Conservation (phyloP, 106 monocot species). For the Triglochin maritima region DNA sequence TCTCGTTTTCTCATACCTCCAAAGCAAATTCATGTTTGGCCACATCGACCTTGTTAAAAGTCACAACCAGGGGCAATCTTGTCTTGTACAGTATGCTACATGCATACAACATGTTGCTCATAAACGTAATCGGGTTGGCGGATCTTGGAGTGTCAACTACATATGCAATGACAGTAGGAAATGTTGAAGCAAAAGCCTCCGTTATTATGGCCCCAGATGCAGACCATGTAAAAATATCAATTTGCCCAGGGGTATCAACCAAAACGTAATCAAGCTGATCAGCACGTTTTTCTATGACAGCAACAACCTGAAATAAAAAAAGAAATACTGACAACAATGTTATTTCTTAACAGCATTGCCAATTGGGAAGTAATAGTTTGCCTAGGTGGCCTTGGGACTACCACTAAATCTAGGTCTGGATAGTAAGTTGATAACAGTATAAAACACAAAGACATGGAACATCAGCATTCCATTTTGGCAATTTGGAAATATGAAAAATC, state of each 20-base stretch:
- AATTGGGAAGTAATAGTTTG: too few relatives aligned
- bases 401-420: too few relatives aligned
- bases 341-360: too few relatives aligned
- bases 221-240: conserved; percentile 98
- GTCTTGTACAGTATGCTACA: conserved; percentile 99
- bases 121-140: conserved; percentile 81
- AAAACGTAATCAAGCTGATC: conserved; percentile 93
- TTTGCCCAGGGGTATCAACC: conserved; percentile 95
- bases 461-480: too few relatives aligned
- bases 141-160: conserved; percentile 92
- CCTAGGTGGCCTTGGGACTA: too few relatives aligned
- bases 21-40: conserved; percentile 92
- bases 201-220: conserved; percentile 97
- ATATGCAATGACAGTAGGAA: conserved; percentile 86
- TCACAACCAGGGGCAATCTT: conserved; percentile 71
- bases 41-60: conserved; percentile 94
- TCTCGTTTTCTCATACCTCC: conserved; percentile 35
- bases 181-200: conserved; percentile 93
- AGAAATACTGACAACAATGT: not conserved
- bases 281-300: conserved; percentile 71
- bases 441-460: too few relatives aligned
- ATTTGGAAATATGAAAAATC: too few relatives aligned
- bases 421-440: too few relatives aligned
- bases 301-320: conserved; percentile 53
- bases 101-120: conserved; percentile 99